Percentiles rank a stretch among this genome's conserved stretches.
Conservation (phyloP, 345 rosid species). For the Murraya paniculata region DNA sequence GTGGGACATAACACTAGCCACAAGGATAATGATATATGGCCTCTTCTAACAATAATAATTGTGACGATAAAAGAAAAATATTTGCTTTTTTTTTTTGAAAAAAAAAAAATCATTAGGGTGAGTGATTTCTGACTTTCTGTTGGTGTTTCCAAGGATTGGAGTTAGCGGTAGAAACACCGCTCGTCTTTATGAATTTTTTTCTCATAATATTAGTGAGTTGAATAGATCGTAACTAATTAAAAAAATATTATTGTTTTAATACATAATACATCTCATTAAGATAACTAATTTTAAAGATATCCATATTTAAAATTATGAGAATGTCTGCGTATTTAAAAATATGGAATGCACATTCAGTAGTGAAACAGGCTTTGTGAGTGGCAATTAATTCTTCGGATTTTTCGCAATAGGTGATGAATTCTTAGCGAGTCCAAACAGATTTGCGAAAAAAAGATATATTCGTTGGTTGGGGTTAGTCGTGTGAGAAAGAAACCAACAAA, state of each 20-base stretch:
- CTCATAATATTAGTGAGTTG: too few relatives aligned
- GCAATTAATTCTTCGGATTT: background rate
- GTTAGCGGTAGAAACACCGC: too few relatives aligned
- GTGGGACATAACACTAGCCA: background rate
- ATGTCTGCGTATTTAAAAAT: too few relatives aligned
- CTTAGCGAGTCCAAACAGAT: background rate
- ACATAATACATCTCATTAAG: too few relatives aligned
- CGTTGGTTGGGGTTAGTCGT: background rate
- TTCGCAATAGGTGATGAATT: background rate
- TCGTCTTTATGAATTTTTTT: too few relatives aligned
- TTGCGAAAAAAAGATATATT: background rate
- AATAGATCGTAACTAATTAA: background rate
- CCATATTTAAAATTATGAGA: too few relatives aligned
- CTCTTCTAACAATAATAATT: constrained; percentile 6
- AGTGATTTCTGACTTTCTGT: background rate
- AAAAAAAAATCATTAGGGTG: background rate
- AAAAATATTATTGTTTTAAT: too few relatives aligned
- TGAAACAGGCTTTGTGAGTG: background rate
- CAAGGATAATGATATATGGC: constrained; percentile 1
- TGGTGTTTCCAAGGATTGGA: background rate
- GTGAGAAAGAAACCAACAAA: constrained; percentile 10
- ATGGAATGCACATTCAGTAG: too few relatives aligned
- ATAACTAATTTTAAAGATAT: too few relatives aligned
- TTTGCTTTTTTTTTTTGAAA: background rate
- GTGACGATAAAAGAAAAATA: background rate